Conservation (phyloP, 192 early-diverging fungal species). For the Jimgerdemannia flammicorona region DNA sequence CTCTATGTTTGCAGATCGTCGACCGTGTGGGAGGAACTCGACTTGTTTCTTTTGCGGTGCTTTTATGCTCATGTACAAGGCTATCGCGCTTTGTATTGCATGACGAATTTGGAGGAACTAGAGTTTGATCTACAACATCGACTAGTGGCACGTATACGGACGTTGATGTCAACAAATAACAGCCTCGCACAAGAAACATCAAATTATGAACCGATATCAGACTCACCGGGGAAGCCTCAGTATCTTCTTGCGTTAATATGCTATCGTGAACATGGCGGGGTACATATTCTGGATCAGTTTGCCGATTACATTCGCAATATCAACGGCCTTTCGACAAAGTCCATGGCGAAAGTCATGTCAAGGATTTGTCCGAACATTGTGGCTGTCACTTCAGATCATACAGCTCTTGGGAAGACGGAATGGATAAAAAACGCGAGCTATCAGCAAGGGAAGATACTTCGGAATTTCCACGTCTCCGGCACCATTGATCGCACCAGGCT, state of each 20-base stretch:
- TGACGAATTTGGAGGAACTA: conserved; percentile 18
- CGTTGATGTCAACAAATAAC: neutral
- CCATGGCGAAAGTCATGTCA: conserved; percentile 9
- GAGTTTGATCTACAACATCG: conserved; percentile 16
- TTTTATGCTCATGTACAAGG: conserved; percentile 10
- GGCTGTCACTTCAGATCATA: conserved; percentile 8
- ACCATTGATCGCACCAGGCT: conserved; percentile 1
- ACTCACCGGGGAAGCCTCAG: neutral
- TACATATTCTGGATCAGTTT: conserved; percentile 18
- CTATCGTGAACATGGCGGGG: conserved; percentile 7
- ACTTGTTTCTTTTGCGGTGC: conserved; percentile 14
- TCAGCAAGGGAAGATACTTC: neutral
- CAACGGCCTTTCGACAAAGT: neutral
- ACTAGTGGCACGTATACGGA: conserved; percentile 4
- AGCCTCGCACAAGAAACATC: neutral
- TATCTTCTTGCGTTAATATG: conserved; percentile 18
- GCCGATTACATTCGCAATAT: neutral
- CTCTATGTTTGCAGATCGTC: conserved; percentile 11
- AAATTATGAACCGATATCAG: neutral
- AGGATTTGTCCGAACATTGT: conserved; percentile 12
- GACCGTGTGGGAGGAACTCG: conserved; percentile 11
- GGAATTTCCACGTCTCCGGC: conserved; percentile 9
- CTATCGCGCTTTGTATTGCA: conserved; percentile 12
- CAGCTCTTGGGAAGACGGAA: conserved; percentile 16
- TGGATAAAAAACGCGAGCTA: conserved; percentile 7